phyloP scores from a whole-genome alignment of 2,329 filamentous ascomycete genomes.

The Emergomyces pasteurianus region DNA sequence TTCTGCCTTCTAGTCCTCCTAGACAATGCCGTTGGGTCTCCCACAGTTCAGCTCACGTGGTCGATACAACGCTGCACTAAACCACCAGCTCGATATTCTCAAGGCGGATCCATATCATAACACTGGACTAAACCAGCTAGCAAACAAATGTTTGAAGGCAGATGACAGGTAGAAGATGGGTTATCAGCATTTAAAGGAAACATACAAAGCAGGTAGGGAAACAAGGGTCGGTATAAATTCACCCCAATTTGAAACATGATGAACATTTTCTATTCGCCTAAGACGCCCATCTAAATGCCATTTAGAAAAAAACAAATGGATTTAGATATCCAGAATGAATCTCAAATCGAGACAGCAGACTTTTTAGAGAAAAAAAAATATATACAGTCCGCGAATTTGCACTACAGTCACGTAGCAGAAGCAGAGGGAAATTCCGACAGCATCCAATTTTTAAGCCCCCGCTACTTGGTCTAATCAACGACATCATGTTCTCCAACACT shows the following conservation, averaged over 20 bases:
- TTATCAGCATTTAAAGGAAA: too few species aligned
- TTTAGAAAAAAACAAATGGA: neutral
- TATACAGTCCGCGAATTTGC: neutral
- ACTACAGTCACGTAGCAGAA: neutral
- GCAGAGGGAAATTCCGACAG: neutral
- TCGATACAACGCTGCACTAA: too few species aligned
- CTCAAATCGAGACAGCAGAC: neutral
- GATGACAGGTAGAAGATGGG: too few species aligned
- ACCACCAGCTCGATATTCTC: too few species aligned
- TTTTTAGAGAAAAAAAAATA: too few species aligned
- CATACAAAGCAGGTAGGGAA: too few species aligned
- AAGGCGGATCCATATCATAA: too few species aligned
- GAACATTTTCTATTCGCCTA: neutral
- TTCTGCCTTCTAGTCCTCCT: too few species aligned
- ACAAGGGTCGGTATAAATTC: neutral
- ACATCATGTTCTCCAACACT: conserved; percentile 4
- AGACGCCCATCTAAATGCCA: neutral
- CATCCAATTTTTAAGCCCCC: neutral
- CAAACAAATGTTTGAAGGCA: too few species aligned
- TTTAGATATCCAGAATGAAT: neutral
- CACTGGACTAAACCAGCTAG: too few species aligned
- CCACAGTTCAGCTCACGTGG: too few species aligned
- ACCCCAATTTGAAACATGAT: neutral
- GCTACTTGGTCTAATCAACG: neutral
- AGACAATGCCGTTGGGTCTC: too few species aligned